Conservation (phyloP, 495 filamentous ascomycete genomes). For the Physcia stellaris region DNA sequence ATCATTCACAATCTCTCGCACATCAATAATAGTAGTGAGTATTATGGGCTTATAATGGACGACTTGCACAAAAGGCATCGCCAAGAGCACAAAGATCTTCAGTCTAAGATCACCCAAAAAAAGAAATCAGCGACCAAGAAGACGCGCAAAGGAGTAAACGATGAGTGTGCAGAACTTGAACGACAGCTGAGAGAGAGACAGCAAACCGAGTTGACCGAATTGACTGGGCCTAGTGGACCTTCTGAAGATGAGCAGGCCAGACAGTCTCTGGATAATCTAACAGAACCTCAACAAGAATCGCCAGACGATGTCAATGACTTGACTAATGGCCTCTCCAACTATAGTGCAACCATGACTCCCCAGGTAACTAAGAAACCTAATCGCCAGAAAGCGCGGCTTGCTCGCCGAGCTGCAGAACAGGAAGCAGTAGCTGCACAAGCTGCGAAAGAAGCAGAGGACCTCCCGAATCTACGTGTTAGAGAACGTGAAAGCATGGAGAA, state of each 20-base stretch:
- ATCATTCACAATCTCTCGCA: too few species aligned
- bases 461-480: conserved; percentile 57
- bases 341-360: background rate
- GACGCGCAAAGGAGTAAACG: conserved; percentile 76
- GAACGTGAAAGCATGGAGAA: conserved; percentile 58
- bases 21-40: too few species aligned
- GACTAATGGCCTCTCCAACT: background rate
- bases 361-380: conserved; percentile 58
- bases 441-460: conserved; percentile 55
- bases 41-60: conserved; percentile 46
- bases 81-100: conserved; percentile 79
- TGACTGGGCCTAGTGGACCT: conserved; percentile 28
- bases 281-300: too few species aligned
- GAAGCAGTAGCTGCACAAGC: conserved; percentile 54
- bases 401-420: conserved; percentile 73
- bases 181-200: conserved; percentile 53
- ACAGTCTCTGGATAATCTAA: too few species aligned
- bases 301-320: background rate
- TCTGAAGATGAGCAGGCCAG: background rate
- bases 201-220: conserved; percentile 43
- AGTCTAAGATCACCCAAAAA: conserved; percentile 75
- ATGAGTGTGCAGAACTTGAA: conserved; percentile 68
- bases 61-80: conserved; percentile 65
- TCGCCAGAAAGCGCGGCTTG: conserved; percentile 79
- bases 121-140: conserved; percentile 95